Conservation (phyloP, 108 stramenopile genomes). For the Phaeodactylum tricornutum region DNA sequence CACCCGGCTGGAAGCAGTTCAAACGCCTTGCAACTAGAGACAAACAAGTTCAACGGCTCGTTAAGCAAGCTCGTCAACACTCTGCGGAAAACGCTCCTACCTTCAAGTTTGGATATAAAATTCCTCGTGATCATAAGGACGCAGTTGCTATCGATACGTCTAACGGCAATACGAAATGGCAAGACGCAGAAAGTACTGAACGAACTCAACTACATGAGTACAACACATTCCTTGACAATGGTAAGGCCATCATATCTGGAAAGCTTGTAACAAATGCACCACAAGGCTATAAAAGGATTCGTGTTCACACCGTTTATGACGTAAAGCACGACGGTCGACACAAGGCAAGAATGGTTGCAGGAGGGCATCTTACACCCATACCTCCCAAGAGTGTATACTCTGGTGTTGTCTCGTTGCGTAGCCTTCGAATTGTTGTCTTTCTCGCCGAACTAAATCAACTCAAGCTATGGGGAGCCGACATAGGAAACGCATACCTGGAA, state of each 20-base stretch:
- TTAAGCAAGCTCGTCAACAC: constrained; percentile 7
- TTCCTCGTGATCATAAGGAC: constrained; percentile 6
- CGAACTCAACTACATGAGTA: constrained; percentile 10
- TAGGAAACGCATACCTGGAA: constrained; percentile 16
- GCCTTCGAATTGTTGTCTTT: constrained; percentile 11
- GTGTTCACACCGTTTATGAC: constrained; percentile 12
- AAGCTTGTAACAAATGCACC: constrained; percentile 10
- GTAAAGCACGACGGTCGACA: constrained; percentile 21
- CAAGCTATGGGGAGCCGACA: constrained; percentile 15
- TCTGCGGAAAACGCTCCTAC: neutral
- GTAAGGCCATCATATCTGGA: too few species aligned
- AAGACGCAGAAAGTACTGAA: constrained; percentile 12
- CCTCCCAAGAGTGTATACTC: constrained; percentile 14
- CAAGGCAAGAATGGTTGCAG: constrained; percentile 19
- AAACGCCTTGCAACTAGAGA: constrained; percentile 3
- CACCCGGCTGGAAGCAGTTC: constrained; percentile 5
- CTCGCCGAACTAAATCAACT: constrained; percentile 24
- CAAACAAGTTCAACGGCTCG: constrained; percentile 4
- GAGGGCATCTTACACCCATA: constrained; percentile 16
- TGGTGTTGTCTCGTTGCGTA: constrained; percentile 15
- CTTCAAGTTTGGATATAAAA: neutral
- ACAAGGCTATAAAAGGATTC: constrained; percentile 17
- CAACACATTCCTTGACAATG: constrained; percentile 12
- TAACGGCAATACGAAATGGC: constrained; percentile 24
- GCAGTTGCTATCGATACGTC: constrained; percentile 11